Conservation (phyloP, 768 basidiomycete genomes). For the Cystofilobasidium capitatum region DNA sequence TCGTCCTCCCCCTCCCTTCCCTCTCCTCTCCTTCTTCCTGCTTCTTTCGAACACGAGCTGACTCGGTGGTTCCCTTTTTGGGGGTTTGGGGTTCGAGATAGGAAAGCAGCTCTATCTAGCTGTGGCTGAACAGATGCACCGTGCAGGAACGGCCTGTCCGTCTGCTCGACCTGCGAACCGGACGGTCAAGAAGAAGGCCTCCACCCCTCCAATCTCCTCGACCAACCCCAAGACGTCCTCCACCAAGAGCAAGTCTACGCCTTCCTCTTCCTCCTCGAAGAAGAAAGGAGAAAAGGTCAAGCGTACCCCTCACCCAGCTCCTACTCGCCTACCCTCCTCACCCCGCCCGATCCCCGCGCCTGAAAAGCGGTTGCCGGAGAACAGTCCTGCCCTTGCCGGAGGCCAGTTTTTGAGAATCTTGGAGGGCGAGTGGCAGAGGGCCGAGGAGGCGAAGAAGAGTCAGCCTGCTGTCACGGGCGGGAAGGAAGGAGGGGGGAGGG, state of each 20-base stretch:
- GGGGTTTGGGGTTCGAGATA: no score
- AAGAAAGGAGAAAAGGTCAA: neutral
- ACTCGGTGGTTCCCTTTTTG: neutral
- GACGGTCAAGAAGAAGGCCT: neutral
- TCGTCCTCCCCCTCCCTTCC: conserved; percentile 23
- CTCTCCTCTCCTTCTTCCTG: neutral
- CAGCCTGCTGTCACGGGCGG: conserved; percentile 1
- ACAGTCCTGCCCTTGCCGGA: conserved; percentile 14
- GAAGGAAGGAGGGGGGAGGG: neutral
- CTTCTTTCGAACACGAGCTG: neutral
- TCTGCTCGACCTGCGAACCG: neutral
- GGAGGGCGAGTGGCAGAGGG: conserved; percentile 8
- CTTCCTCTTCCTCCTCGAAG: neutral
- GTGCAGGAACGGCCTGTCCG: neutral
- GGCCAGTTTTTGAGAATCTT: conserved; percentile 12
- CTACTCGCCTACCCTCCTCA: neutral
- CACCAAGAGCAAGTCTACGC: neutral
- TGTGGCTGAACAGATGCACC: conserved; percentile 15
- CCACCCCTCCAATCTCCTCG: neutral
- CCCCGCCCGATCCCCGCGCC: conserved; percentile 16
- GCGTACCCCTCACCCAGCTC: neutral
- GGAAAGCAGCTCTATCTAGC: conserved; percentile 26
- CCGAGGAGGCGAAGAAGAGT: conserved; percentile 4
- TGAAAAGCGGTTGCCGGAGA: conserved; percentile 10
- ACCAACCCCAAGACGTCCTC: neutral